Conservation (phyloP, 1,284 basidiomycete species). For the Cystobasidiaceae sp. region DNA sequence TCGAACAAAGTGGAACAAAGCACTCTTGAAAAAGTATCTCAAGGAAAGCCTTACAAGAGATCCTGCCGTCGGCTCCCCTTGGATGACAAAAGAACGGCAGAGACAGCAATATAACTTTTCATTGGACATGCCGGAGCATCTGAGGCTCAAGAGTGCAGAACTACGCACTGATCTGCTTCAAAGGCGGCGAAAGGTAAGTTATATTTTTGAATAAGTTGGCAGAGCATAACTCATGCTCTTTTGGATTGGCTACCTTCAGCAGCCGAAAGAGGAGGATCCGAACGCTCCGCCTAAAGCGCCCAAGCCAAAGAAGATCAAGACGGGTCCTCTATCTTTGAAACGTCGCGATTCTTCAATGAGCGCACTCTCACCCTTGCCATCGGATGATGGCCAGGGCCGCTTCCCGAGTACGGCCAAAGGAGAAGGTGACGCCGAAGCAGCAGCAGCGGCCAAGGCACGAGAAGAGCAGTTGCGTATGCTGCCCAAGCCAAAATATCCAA, state of each 20-base stretch:
- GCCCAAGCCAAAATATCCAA: conserved; percentile 57
- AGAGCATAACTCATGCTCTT: neutral
- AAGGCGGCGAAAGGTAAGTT: conserved; percentile 66
- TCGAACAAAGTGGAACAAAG: conserved; percentile 89
- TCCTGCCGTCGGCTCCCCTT: conserved; percentile 85
- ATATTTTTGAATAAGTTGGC: neutral
- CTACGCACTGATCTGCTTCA: conserved; percentile 66
- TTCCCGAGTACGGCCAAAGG: neutral
- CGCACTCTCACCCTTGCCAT: neutral
- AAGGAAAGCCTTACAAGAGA: conserved; percentile 89
- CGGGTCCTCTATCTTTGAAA: conserved; percentile 59
- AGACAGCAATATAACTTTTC: conserved; percentile 77
- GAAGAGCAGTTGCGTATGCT: too few relatives aligned
- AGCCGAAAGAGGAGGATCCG: conserved; percentile 23
- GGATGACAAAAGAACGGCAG: conserved; percentile 82
- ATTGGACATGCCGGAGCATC: conserved; percentile 75
- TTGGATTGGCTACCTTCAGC: neutral
- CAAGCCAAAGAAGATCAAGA: conserved; percentile 65
- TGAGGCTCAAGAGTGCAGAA: conserved; percentile 66
- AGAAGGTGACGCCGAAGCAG: conserved; percentile 33
- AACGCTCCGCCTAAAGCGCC: conserved; percentile 47
- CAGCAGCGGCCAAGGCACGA: conserved; percentile 50
- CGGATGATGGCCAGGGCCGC: neutral
- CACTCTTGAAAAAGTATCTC: conserved; percentile 90
- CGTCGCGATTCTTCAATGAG: neutral